Conservation (phyloP, 352 stramenopile species). For the Phytophthora tentaculata region DNA sequence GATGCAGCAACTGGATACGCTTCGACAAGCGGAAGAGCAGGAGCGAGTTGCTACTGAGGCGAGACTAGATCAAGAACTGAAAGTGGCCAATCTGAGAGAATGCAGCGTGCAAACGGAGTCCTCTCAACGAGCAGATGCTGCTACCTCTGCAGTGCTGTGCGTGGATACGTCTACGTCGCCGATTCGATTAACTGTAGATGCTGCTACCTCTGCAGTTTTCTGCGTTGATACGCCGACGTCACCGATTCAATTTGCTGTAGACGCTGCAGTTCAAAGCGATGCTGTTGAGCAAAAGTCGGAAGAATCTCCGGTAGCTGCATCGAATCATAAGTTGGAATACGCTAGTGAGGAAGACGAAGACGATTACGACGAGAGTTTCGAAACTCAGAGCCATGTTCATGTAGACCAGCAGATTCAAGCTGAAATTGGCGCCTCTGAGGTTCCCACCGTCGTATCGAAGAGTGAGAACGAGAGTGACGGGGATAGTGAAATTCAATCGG, state of each 20-base stretch:
- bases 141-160: slow-evolving; percentile 46
- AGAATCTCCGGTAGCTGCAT: not conserved
- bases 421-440: not conserved
- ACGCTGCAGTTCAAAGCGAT: slow-evolving; percentile 49
- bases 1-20: slow-evolving; percentile 41
- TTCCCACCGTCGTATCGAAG: not conserved
- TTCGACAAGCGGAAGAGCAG: slow-evolving; percentile 44
- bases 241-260: slow-evolving; percentile 28
- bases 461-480: slow-evolving; percentile 9
- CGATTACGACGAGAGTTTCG: slow-evolving; percentile 52
- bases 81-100: slow-evolving; percentile 45
- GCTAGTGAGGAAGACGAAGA: slow-evolving; percentile 31
- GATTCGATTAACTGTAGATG: slow-evolving; percentile 25
- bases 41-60: slow-evolving; percentile 18
- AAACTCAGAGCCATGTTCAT: slow-evolving; percentile 37
- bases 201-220: slow-evolving; percentile 46
- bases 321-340: slow-evolving; percentile 14
- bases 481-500: slow-evolving; percentile 26
- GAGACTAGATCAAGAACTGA: slow-evolving; percentile 32
- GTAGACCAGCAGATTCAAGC: not conserved
- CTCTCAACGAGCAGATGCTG: slow-evolving; percentile 34
- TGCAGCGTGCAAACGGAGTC: slow-evolving; percentile 58
- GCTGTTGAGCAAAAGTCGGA: not conserved
- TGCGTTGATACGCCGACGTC: slow-evolving; percentile 41
- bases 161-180: slow-evolving; percentile 46